These are phyloP conservation scores for Aspergillus oerlinghausenensis DNA, from an alignment of 2,329 filamentous ascomycete species.

Conservation along the genomic window DNA sequence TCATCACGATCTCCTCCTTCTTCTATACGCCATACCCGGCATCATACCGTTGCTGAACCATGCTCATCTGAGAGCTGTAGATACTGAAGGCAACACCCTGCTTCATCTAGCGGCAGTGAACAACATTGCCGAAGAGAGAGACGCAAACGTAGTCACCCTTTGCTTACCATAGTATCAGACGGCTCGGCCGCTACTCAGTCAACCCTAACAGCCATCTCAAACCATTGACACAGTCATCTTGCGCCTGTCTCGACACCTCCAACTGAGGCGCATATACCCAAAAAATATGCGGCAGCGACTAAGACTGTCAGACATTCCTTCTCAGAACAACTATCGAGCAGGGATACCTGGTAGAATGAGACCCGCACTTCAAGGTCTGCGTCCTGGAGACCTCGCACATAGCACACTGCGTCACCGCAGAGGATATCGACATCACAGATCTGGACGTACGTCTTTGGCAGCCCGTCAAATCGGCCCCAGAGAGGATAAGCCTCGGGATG, in stretches of 20 bases:
- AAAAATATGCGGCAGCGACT: neutral
- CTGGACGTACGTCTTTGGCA: slow-evolving; percentile 2
- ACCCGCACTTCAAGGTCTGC: neutral
- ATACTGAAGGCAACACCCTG: neutral
- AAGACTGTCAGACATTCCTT: neutral
- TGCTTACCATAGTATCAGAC: neutral
- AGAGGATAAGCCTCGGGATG: neutral
- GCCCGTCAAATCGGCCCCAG: neutral
- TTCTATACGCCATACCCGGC: neutral
- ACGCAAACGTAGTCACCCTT: no score
- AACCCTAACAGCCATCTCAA: neutral
- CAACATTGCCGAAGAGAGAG: neutral
- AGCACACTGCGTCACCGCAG: neutral
- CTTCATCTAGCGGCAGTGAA: neutral
- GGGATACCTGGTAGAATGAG: neutral
- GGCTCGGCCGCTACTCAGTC: neutral
- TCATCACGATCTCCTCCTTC: neutral
- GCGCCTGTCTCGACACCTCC: neutral
- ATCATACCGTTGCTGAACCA: neutral
- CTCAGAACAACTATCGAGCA: neutral
- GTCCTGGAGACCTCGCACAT: neutral
- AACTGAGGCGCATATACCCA: neutral
- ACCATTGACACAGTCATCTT: neutral
- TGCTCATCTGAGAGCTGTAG: neutral
- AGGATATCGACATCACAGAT: slow-evolving; percentile 2